Conservation (phyloP, 306 rosid genomes). For the Rosa chinensis region DNA sequence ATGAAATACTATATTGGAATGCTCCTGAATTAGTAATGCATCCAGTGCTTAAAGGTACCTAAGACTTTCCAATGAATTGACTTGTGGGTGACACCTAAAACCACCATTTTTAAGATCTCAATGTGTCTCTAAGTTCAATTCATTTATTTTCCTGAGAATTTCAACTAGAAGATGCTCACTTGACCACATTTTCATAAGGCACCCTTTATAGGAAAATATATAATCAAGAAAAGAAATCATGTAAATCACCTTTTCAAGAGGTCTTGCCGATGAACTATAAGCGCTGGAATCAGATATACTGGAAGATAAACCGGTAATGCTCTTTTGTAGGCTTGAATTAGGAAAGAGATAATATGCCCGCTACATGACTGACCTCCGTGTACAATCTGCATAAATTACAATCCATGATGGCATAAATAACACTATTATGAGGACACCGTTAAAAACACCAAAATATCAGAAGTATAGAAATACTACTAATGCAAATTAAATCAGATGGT, state of each 20-base stretch:
- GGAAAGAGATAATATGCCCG: conserved; percentile 69
- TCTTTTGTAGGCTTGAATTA: conserved; percentile 83
- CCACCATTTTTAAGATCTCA: neutral
- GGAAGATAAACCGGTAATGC: conserved; percentile 95
- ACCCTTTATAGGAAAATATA: neutral
- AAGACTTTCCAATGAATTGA: neutral
- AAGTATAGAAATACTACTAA: neutral
- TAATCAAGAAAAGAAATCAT: conserved; percentile 12
- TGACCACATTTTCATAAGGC: neutral
- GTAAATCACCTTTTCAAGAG: conserved; percentile 69
- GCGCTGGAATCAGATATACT: conserved; percentile 89
- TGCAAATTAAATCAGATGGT: neutral
- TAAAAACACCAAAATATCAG: neutral
- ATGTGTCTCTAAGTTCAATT: neutral
- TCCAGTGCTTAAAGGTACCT: neutral
- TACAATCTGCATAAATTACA: conserved; percentile 63
- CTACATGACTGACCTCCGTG: conserved; percentile 85
- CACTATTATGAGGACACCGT: neutral
- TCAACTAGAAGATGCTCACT: neutral
- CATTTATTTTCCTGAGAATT: neutral
- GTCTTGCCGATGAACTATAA: conserved; percentile 86
- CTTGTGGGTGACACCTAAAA: neutral
- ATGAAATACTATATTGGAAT: neutral
- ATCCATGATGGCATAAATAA: conserved; percentile 4
- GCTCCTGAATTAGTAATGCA: neutral